A percentile compares a stretch with the other conserved stretches of the same genome.
Evolutionary conservation across 2,329 filamentous ascomycete genomes (phyloP).

Genomic region (Hypomyces rosellus): DNA sequence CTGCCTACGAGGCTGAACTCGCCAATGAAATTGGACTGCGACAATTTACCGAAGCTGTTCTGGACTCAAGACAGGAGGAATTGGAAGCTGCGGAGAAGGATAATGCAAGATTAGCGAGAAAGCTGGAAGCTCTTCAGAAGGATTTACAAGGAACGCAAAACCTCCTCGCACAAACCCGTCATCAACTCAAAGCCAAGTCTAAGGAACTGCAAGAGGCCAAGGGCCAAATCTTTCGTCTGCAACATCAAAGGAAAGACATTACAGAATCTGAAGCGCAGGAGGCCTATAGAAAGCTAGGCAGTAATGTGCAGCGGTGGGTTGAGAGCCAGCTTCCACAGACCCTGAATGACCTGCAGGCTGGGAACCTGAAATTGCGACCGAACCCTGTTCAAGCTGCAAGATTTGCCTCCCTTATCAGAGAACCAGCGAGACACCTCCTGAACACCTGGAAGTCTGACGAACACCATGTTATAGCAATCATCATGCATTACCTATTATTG

Average conservation of each 20-base stretch:
- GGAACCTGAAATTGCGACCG: slow-evolving; percentile 20
- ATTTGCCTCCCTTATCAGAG: slow-evolving; percentile 28
- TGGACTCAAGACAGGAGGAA: slow-evolving; percentile 31
- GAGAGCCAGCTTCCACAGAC: slow-evolving; percentile 26
- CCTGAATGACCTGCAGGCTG: slow-evolving; percentile 27
- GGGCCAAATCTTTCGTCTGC: slow-evolving; percentile 27
- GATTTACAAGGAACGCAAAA: slow-evolving; percentile 24
- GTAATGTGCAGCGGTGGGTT: slow-evolving; percentile 31
- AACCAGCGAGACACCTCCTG: slow-evolving; percentile 28
- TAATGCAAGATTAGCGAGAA: slow-evolving; percentile 21
- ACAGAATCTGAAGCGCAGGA: slow-evolving; percentile 31
- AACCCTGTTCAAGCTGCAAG: slow-evolving; percentile 22
- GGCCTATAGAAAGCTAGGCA: slow-evolving; percentile 26
- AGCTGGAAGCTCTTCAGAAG: slow-evolving; percentile 24
- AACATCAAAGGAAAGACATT: slow-evolving; percentile 28
- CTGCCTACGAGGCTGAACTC: slow-evolving; percentile 19
- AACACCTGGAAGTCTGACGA: slow-evolving; percentile 26
- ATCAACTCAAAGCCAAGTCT: slow-evolving; percentile 19
- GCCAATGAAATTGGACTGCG: slow-evolving; percentile 27
- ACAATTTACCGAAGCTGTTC: slow-evolving; percentile 30
- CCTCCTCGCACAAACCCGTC: slow-evolving; percentile 26
- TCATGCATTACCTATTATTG: slow-evolving; percentile 33
- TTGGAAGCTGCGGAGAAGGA: slow-evolving; percentile 26
- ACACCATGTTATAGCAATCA: slow-evolving; percentile 29
- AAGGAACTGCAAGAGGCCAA: slow-evolving; percentile 25